Evolutionary conservation across 352 stramenopile genomes (phyloP), one percentile per base, ranked within the genome.

Genomic region (Globisporangium canariense): DNA sequence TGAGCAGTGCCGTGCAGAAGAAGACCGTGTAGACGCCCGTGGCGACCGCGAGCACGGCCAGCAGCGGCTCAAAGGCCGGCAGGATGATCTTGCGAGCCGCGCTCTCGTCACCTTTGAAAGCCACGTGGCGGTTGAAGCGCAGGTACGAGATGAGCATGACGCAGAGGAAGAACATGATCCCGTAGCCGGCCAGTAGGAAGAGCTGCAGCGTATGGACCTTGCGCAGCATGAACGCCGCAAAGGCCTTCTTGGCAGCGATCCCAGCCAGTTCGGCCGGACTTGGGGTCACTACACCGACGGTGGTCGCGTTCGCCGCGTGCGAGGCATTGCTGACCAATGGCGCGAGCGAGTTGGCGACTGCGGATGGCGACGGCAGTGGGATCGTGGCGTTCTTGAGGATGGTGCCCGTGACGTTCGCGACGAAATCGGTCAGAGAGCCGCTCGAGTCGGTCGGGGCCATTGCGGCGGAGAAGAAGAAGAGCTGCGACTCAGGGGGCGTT

Each of bases 1-100:
- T 81, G 25, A 63, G 60, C 36, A 86, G 50, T 9, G 74, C 75
- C 3, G 66, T 65, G 57, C 65, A 79, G 60, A 86, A 86, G 66
- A 81, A 83, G 40, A 60, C 46, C 16, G 75, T 82, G 73, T 83
- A 83, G 65, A 72, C 64, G 45, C 77, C 77, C 4, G 79, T 86
- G 18, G 70, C 66, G 47, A 56, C 59, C 2, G 67, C 65, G 45
- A 88, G 68, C 16, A 86, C 68, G 69, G 73, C 79, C 11, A 89
- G 69, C 46, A 89, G 56, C 22, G 80, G 80, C 38, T 89, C 78
- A 51, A 76, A 89, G 2, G 80, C 72, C 7, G 80, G 80, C 14
- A 89, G 52, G n/a, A 89, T 81, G 68, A 87, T 76, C 63, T 88
- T 86, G 30, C 75, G 71, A 20, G 79, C 79, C 10, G 79, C 79